Evolutionary conservation across 331 rosid species (phyloP).

Genomic region (Rhamnella rubrinervis): DNA sequence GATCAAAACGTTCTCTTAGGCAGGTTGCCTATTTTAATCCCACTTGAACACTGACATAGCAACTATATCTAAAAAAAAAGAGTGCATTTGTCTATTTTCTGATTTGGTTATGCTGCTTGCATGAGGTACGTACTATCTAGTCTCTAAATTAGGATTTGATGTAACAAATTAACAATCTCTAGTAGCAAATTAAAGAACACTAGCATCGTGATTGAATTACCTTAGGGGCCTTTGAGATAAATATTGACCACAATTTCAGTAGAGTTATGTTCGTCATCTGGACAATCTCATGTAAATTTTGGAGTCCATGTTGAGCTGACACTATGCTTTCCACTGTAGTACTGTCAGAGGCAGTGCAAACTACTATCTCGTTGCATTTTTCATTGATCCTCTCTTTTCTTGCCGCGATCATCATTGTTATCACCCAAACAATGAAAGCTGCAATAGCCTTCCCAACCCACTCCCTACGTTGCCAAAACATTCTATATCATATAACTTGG

Average conservation of each 20-base stretch:
- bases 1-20: no score
- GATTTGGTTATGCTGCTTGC: neutral
- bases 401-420: conserved; percentile 54
- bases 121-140: no score
- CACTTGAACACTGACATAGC: neutral
- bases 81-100: neutral
- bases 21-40: no score
- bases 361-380: conserved; percentile 64
- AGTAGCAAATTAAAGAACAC: neutral
- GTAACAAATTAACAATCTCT: neutral
- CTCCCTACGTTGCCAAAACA: conserved; percentile 52
- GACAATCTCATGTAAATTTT: conserved; percentile 59
- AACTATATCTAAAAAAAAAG: neutral
- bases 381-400: conserved; percentile 38
- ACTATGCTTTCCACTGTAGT: conserved; percentile 73
- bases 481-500: neutral
- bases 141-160: neutral
- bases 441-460: conserved; percentile 85
- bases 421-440: conserved; percentile 56
- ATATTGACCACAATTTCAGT: conserved; percentile 72
- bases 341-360: conserved; percentile 51
- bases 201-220: conserved; percentile 27
- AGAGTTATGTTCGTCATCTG: conserved; percentile 62
- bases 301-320: conserved; percentile 75
- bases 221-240: conserved; percentile 75